Base-by-base conservation (phyloP, 768 basidiomycete genomes). In the Trametes elegans region DNA sequence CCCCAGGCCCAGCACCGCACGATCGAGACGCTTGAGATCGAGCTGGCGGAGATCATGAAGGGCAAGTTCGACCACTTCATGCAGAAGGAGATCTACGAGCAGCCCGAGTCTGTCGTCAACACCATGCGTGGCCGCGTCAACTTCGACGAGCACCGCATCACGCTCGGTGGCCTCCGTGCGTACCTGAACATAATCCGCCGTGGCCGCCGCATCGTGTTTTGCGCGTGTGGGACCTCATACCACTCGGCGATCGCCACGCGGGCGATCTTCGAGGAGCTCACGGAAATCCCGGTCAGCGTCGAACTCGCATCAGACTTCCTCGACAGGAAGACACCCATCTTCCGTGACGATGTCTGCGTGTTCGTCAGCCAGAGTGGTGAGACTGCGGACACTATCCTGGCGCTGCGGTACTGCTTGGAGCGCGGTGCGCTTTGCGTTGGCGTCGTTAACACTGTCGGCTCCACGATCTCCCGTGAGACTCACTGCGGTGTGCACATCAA, bases 11-110 rank as follows among this genome's bases (percentile, higher is more conserved):
- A 81, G 23, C 96, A 93, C 29, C 90, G 97, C 62, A 93, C 84
- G 61, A 98, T 99, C 72, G 97, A 98, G 77, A 97, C 94, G 5
- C 85, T 99, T 63, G 97, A 98, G 74, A 85, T 99, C 61, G 97
- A 99, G 74, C 84, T 99, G 41, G 96, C 96, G n/a, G 97, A 96
- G 62, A 98, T 99, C 76, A 98, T 98, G 97, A 99, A 99, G 81
- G 97, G 97, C 69, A 93, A 94, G 73, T 99, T 98, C 70, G 93
- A 93, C 69, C 95, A 96, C 69, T 99, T 99, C 77, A 99, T 99
- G 97, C 96, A 98, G 72, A 99, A 99, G 78, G 97, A 99, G 73
- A 98, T 98, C 64, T 98, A 93, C 78, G 92, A 98, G 69, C 96
- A 98, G 71, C 96, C 97, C 46, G 97, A 99, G 68, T 96, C 93